Base-by-base conservation (phyloP, 2,329 filamentous ascomycete genomes). In the Metarhizium rileyi region DNA sequence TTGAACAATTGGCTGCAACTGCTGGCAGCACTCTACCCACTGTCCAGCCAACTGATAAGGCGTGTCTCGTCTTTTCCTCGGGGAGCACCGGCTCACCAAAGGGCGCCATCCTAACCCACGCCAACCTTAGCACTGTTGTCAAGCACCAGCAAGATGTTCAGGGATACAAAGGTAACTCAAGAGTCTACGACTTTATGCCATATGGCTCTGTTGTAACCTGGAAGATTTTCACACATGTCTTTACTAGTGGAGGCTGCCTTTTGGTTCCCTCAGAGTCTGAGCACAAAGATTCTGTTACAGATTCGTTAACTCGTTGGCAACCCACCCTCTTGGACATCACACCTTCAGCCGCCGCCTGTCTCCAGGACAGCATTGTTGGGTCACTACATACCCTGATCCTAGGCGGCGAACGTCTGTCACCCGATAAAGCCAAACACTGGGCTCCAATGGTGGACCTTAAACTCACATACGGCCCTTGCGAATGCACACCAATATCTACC, bases 111-210 rank as follows among this genome's bases (percentile, higher is more conserved):
- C 12, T 52, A 23, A 44, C 50, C 5, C 50, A 50, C 30, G 16
- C 14, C 25, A 47, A 47, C 22, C 33, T 49, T n/a, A 43, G 47
- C 25, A 47, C 44, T 44, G 47, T 38, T 18, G 40, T 25, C 10
- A 47, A 40, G 30, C 23, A 52, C 36, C 50, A 52, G 14, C 23
- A 49, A 14, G 18, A 40, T 33, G 22, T 30, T 9, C 47, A 46
- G 33, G 47, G 50, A 4, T 52, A 47, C 25, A 38, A n/a, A 16
- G n/a, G 38, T 18, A 36, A n/a, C 18, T 49, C 47, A 25, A 46
- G 50, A n/a, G 50, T 52, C 16, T 49, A 49, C 20, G 50, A 52
- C 28, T 52, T 49, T 9, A 49, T 49, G 47, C 41, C 41, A n/a
- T 38, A 44, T 27, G n/a, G 22, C 14, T 47, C 35, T n/a, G n/a